Evolutionary conservation across 2,329 filamentous ascomycete genomes (phyloP).

Genomic region (Fusarium continuum): DNA sequence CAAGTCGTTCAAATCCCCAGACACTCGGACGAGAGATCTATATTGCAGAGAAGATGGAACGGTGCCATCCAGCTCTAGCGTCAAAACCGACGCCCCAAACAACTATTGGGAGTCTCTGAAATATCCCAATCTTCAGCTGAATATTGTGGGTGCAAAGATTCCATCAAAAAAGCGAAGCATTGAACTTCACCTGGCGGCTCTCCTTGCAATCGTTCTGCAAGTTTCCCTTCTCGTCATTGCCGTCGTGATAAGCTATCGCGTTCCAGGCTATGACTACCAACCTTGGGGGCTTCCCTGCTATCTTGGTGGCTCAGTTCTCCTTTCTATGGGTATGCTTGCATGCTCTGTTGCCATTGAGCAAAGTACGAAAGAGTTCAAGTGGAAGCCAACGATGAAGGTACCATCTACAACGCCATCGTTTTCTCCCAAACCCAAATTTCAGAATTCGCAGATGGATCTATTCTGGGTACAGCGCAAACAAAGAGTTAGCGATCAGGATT

Average conservation of each 20-base stretch:
- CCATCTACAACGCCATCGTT: too few species aligned
- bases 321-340: neutral
- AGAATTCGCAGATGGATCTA: neutral
- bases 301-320: neutral
- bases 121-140: neutral
- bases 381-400: neutral
- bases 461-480: neutral
- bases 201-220: neutral
- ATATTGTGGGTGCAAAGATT: neutral
- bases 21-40: too few species aligned
- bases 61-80: too few species aligned
- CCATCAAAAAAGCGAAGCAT: neutral
- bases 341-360: neutral
- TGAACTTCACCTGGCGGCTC: neutral
- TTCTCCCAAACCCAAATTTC: too few species aligned
- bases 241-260: fast-evolving
- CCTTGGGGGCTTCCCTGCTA: neutral
- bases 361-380: neutral
- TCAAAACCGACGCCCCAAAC: too few species aligned
- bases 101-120: neutral
- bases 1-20: too few species aligned
- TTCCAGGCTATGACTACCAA: neutral
- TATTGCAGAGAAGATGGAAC: too few species aligned
- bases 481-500: neutral
- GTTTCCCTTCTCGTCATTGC: neutral